Conservation (phyloP, 1,284 basidiomycete genomes). For the Acaromyces ingoldii region DNA sequence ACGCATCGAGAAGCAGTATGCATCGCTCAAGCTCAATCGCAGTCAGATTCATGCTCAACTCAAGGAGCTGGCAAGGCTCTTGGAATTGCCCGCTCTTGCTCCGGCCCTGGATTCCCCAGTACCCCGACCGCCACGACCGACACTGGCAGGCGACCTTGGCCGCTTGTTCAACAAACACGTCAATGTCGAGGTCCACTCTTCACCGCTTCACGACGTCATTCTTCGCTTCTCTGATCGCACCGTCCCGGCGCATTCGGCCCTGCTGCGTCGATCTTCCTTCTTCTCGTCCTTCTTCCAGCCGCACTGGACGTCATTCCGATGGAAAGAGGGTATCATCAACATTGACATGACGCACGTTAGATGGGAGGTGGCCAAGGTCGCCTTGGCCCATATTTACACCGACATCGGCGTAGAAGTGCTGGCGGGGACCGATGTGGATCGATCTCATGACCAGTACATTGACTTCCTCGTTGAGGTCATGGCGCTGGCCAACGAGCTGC, state of each 20-base stretch:
- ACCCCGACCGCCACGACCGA: slow-evolving; percentile 52
- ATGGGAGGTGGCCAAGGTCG: slow-evolving; percentile 71
- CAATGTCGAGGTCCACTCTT: slow-evolving; percentile 15
- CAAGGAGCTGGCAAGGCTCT: slow-evolving; percentile 58
- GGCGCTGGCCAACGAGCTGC: slow-evolving; percentile 78
- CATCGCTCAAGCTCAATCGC: slow-evolving; percentile 63
- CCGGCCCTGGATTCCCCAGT: slow-evolving; percentile 52
- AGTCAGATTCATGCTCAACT: slow-evolving; percentile 59
- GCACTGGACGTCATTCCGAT: slow-evolving; percentile 70
- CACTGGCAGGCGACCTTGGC: slow-evolving; percentile 58
- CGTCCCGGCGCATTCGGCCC: slow-evolving; percentile 66
- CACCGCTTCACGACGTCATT: slow-evolving; percentile 63
- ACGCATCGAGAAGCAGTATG: slow-evolving; percentile 55
- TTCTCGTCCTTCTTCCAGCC: slow-evolving; percentile 79
- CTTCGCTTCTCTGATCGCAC: slow-evolving; percentile 68
- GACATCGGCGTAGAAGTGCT: slow-evolving; percentile 72
- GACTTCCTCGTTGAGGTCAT: slow-evolving; percentile 85
- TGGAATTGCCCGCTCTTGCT: slow-evolving; percentile 55
- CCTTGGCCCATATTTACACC: slow-evolving; percentile 73
- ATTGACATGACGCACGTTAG: slow-evolving; percentile 70
- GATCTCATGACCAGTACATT: slow-evolving; percentile 68
- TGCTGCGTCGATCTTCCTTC: slow-evolving; percentile 78
- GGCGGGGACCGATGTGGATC: slow-evolving; percentile 51
- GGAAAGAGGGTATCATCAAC: slow-evolving; percentile 58
- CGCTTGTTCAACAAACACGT: slow-evolving; percentile 54